Evolutionary conservation across 495 filamentous ascomycete species (phyloP).

Genomic region (Neurospora africana): DNA sequence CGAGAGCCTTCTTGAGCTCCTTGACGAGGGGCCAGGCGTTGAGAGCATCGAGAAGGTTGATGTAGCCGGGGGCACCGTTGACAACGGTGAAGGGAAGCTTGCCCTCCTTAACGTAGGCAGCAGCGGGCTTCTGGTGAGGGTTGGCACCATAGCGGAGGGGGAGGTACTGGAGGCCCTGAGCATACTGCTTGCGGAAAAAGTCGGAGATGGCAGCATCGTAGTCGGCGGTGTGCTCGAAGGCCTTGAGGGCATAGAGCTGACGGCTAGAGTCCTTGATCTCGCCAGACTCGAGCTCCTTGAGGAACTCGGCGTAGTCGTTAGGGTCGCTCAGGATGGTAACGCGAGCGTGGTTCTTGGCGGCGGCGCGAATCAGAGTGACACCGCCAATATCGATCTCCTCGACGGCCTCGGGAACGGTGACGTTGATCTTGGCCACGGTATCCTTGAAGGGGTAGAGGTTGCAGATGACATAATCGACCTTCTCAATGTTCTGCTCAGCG

Average conservation of each 20-base stretch:
- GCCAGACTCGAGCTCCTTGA: conserved; percentile 77
- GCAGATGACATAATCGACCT: conserved; percentile 97
- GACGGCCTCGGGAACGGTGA: conserved; percentile 89
- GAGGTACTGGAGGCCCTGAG: conserved; percentile 73
- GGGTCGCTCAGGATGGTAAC: conserved; percentile 95
- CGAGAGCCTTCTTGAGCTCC: conserved; percentile 81
- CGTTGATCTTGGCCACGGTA: conserved; percentile 90
- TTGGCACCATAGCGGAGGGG: conserved; percentile 90
- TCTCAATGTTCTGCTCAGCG: conserved; percentile 90
- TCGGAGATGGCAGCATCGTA: conserved; percentile 90
- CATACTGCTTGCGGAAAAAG: conserved; percentile 96
- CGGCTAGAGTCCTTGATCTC: conserved; percentile 74
- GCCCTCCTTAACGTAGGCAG: conserved; percentile 62
- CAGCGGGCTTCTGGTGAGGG: conserved; percentile 93
- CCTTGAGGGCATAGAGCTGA: conserved; percentile 85
- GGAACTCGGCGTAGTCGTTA: conserved; percentile 83
- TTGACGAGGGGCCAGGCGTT: conserved; percentile 96
- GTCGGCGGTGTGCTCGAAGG: conserved; percentile 96
- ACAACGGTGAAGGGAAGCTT: conserved; percentile 92
- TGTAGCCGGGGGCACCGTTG: conserved; percentile 85
- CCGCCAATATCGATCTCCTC: conserved; percentile 98
- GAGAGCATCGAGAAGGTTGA: conserved; percentile 92
- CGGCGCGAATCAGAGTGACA: conserved; percentile 89
- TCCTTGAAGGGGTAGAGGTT: conserved; percentile 99
- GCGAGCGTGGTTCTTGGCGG: conserved; percentile 92